Evolutionary conservation across 176 grass and related monocot genomes (phyloP).

Genomic region (Metroxylon sagu): DNA sequence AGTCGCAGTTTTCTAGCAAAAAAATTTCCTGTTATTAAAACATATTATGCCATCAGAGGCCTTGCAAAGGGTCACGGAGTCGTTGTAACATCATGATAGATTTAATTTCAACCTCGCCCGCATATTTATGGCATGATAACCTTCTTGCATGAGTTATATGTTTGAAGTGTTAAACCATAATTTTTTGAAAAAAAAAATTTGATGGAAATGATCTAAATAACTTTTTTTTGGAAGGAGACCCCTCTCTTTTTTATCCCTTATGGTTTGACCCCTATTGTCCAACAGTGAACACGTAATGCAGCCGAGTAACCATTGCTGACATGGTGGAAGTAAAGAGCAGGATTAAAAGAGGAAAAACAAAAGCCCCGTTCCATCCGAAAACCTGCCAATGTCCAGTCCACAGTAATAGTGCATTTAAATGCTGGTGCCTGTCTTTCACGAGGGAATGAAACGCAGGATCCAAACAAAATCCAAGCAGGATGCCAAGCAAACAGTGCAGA

Average conservation of each 20-base stretch:
- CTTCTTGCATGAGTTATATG: too few species aligned
- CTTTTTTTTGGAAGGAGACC: not conserved
- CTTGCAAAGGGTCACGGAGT: too few species aligned
- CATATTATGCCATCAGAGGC: too few species aligned
- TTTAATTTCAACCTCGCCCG: too few species aligned
- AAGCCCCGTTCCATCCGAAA: slow-evolving; percentile 13
- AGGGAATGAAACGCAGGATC: slow-evolving; percentile 55
- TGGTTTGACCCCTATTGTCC: slow-evolving; percentile 33
- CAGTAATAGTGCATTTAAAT: slow-evolving; percentile 29
- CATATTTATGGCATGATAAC: too few species aligned
- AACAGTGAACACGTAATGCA: slow-evolving; percentile 20
- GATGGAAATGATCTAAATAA: too few species aligned
- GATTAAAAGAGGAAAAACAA: slow-evolving; percentile 8
- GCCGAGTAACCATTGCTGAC: slow-evolving; percentile 21
- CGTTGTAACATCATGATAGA: too few species aligned
- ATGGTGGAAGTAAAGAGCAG: slow-evolving; percentile 11
- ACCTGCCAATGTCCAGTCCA: slow-evolving; percentile 6
- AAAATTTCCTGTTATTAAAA: too few species aligned
- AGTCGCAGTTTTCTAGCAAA: too few species aligned
- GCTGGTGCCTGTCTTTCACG: slow-evolving; percentile 34
- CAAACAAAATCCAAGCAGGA: slow-evolving; percentile 85
- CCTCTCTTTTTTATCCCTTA: slow-evolving; percentile 13
- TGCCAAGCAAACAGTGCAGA: slow-evolving; percentile 40
- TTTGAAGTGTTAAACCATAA: too few species aligned
- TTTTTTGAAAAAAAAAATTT: too few species aligned